A percentile compares a stretch with the other conserved stretches of the same genome.
phyloP scores from a whole-genome alignment of 2,329 filamentous ascomycete species.

The Verticillium longisporum region DNA sequence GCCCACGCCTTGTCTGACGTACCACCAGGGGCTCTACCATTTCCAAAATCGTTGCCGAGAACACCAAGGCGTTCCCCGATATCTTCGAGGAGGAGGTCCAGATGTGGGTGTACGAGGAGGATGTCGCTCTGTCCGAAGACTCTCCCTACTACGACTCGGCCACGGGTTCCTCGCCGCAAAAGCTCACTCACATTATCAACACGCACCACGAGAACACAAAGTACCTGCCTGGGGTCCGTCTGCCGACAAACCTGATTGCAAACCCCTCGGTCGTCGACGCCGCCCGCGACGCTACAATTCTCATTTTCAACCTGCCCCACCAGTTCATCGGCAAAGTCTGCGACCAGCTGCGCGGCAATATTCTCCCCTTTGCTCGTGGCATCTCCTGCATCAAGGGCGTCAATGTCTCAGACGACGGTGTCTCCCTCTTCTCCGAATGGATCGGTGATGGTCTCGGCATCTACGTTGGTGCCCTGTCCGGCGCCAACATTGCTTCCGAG shows the following conservation, averaged over 20 bases:
- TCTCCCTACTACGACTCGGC: slow-evolving; percentile 66
- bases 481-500: slow-evolving; percentile 93
- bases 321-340: slow-evolving; percentile 90
- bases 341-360: slow-evolving; percentile 76
- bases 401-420: slow-evolving; percentile 78
- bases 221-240: slow-evolving; percentile 82
- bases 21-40: slow-evolving; percentile 81
- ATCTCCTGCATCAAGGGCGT: slow-evolving; percentile 99
- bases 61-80: slow-evolving; percentile 68
- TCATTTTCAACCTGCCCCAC: slow-evolving; percentile 95
- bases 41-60: slow-evolving; percentile 94
- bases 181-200: slow-evolving; percentile 90
- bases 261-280: slow-evolving; percentile 76
- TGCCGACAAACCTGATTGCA: slow-evolving; percentile 78
- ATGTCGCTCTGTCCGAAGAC: slow-evolving; percentile 64
- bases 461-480: slow-evolving; percentile 92
- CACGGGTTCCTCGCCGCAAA: slow-evolving; percentile 63
- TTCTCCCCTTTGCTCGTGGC: slow-evolving; percentile 84
- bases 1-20: neutral
- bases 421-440: slow-evolving; percentile 88
- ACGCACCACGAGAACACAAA: slow-evolving; percentile 92
- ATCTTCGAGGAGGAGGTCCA: slow-evolving; percentile 85
- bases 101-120: slow-evolving; percentile 99
- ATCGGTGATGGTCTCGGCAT: slow-evolving; percentile 89
- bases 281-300: slow-evolving; percentile 76